phyloP scores from a whole-genome alignment of 2,329 filamentous ascomycete species.

The Podosphaera fusca region DNA sequence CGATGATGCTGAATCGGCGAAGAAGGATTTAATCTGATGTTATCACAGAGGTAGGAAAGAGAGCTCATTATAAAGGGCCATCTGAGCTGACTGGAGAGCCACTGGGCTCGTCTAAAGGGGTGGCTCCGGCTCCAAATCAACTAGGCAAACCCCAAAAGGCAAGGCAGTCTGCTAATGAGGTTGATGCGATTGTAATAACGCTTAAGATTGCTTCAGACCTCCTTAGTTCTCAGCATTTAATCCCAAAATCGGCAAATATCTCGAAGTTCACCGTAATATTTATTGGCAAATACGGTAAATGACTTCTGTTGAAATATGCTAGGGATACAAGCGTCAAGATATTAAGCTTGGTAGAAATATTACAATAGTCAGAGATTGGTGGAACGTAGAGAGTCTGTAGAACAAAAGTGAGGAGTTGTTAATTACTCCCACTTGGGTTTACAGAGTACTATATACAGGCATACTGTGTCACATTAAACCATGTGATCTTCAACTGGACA shows the following conservation, averaged over 20 bases:
- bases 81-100: background rate
- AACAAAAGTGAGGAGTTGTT: too few species aligned
- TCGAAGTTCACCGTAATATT: background rate
- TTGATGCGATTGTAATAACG: background rate
- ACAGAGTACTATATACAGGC: too few species aligned
- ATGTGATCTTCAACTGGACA: too few species aligned
- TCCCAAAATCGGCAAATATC: background rate
- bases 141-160: background rate
- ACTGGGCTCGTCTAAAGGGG: background rate
- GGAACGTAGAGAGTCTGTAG: too few species aligned
- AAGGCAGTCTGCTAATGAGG: background rate
- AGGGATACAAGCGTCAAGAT: too few species aligned
- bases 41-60: background rate
- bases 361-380: too few species aligned
- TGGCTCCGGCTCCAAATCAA: background rate
- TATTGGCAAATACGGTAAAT: background rate
- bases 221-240: background rate
- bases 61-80: background rate
- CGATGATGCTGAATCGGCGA: background rate
- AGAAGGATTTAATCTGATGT: background rate
- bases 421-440: too few species aligned
- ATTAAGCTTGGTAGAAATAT: too few species aligned
- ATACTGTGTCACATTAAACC: too few species aligned
- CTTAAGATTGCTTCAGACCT: background rate
- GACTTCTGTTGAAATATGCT: too few species aligned